A percentile compares a stretch with the other conserved stretches of the same genome.
phyloP scores from a whole-genome alignment of 2,329 filamentous ascomycete genomes.

The Colletotrichum brevisporum region DNA sequence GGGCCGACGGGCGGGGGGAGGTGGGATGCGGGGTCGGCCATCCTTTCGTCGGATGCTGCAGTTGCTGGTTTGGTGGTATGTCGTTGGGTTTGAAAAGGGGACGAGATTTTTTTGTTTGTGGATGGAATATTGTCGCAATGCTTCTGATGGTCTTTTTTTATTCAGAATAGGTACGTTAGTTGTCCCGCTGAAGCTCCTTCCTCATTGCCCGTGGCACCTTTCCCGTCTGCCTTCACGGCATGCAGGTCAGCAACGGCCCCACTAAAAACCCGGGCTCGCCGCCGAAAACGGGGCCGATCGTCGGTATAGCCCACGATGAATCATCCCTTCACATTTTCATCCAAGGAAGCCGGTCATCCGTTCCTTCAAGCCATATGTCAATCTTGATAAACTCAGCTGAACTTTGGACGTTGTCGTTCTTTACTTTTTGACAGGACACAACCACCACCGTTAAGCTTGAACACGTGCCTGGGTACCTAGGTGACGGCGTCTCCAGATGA shows the following conservation, averaged over 20 bases:
- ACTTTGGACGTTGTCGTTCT: too few species aligned
- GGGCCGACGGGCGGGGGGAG: conserved; percentile 18
- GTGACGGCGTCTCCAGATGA: too few species aligned
- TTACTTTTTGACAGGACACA: background rate
- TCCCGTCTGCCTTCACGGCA: background rate
- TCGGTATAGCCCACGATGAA: background rate
- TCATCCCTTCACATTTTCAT: background rate
- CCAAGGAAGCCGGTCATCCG: background rate
- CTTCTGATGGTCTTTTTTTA: background rate
- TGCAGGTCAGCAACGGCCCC: background rate
- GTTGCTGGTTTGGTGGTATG: background rate
- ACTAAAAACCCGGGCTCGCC: background rate
- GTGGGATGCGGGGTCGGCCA: conserved; percentile 5
- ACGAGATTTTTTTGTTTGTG: background rate
- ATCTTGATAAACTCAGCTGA: background rate
- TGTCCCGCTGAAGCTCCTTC: background rate
- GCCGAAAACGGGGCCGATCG: background rate
- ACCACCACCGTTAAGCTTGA: background rate
- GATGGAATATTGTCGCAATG: too few species aligned
- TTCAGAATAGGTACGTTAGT: background rate
- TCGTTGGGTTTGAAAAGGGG: background rate
- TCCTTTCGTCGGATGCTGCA: background rate
- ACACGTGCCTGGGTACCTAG: background rate
- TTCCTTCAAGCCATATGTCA: background rate
- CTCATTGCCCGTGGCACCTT: background rate